Base-by-base conservation (phyloP, 2,329 filamentous ascomycete species). In the Pestalotiopsis sp. region DNA sequence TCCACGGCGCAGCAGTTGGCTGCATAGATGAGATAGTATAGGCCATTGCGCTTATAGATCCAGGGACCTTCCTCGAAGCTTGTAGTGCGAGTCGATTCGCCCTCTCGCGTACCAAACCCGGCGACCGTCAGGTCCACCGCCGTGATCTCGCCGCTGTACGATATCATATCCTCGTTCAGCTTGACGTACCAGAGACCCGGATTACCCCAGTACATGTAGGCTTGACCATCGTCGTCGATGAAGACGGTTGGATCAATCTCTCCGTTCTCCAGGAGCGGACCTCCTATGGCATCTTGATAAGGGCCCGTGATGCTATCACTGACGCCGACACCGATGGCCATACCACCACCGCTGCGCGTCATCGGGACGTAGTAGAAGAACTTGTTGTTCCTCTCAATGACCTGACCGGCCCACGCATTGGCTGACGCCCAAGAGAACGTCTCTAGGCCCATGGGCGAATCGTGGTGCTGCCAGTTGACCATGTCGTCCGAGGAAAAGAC, bases 181-280 rank as follows among this genome's bases (percentile, higher is more conserved):
- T 76, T 80, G 45, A 82, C 79, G 66, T 82, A 82, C 70, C 73
- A 78, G 49, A 81, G 74, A 27, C 74, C 70, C 31, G 81, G 78
- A 52, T 81, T 81, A 31, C 81, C 81, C 74, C 80, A 82, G 74
- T 81, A 83, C 68, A 83, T 72, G 74, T 82, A 83, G 0, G 80
- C 81, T 71, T 82, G 81, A 61, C 80, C 81, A 62, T 82, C 79
- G 64, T 82, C 80, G 69, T 83, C 81, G 68, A 83, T 78, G 70
- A 80, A 81, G 64, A 81, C 80, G 14, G 78, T 79, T 36, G 80
- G 80, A 69, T 82, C 80, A 38, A 82, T 81, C 49, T 76, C 73
- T 27, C 71, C 73, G 66, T 79, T 80, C 17, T 76, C 72, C 13
- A 82, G 75, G n/a, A 82, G 75, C 5, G 79, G 79, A 41, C 68